Evolutionary conservation across 345 rosid species (phyloP).

Genomic region (Rubroshorea leprosula): DNA sequence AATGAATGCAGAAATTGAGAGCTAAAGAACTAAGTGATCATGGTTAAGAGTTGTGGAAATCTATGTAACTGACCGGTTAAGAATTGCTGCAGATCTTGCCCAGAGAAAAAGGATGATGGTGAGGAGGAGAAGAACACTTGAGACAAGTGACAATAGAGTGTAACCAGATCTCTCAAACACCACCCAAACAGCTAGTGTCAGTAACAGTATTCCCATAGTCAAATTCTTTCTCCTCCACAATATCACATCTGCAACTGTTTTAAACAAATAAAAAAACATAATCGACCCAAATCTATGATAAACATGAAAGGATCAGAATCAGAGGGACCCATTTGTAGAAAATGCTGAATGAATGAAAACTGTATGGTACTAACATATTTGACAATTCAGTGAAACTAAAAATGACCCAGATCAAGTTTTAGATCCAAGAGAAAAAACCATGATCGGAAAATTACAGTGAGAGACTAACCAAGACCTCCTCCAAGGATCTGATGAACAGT

Average conservation of each 20-base stretch:
- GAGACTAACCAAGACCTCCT: slow-evolving; percentile 61
- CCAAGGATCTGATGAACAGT: slow-evolving; percentile 80
- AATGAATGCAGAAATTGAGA: too few species aligned
- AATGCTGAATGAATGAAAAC: too few species aligned
- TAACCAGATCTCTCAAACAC: slow-evolving; percentile 85
- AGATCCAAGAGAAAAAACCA: not conserved
- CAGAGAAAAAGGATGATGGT: slow-evolving; percentile 69
- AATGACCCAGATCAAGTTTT: slow-evolving; percentile 4
- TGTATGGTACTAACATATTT: too few species aligned
- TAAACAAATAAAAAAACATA: slow-evolving; percentile 10
- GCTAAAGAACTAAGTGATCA: too few species aligned
- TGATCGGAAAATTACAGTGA: not conserved
- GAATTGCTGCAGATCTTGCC: slow-evolving; percentile 96
- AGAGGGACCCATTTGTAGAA: too few species aligned
- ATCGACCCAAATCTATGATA: too few species aligned
- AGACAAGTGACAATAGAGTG: slow-evolving; percentile 73
- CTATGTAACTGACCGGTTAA: slow-evolving; percentile 61
- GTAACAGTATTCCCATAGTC: slow-evolving; percentile 57
- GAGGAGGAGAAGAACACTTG: slow-evolving; percentile 87
- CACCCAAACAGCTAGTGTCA: slow-evolving; percentile 73
- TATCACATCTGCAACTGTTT: slow-evolving; percentile 84
- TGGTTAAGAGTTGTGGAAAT: too few species aligned
- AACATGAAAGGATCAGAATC: too few species aligned
- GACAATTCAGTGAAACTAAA: too few species aligned
- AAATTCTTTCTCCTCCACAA: slow-evolving; percentile 73